These are phyloP conservation scores for Beauveria australis DNA, from an alignment of 2,329 filamentous ascomycete genomes.

Conservation along the genomic window DNA sequence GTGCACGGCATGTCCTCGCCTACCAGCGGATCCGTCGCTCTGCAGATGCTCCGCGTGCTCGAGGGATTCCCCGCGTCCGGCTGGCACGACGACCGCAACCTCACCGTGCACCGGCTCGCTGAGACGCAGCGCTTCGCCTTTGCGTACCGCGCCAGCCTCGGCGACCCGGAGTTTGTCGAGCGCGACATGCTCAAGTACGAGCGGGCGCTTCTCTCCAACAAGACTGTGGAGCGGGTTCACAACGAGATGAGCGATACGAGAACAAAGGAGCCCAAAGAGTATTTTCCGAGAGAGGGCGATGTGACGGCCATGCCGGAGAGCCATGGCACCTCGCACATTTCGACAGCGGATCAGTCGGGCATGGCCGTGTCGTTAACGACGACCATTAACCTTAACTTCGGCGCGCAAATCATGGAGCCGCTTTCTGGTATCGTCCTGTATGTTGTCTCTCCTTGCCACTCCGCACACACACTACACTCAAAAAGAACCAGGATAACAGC, in stretches of 20 bases:
- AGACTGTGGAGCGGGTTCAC: conserved; percentile 52
- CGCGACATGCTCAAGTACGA: conserved; percentile 52
- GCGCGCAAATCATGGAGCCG: conserved; percentile 68
- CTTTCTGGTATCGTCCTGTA: conserved; percentile 72
- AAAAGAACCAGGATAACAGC: conserved; percentile 14
- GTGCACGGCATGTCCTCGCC: conserved; percentile 66
- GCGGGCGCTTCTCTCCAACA: conserved; percentile 54
- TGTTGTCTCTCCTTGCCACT: conserved; percentile 17
- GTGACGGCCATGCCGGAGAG: conserved; percentile 56
- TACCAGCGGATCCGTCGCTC: conserved; percentile 66
- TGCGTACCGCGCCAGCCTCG: conserved; percentile 66
- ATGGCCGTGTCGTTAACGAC: conserved; percentile 76
- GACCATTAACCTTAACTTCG: conserved; percentile 82
- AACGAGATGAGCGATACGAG: conserved; percentile 60
- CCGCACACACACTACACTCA: conserved; percentile 14
- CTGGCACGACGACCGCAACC: conserved; percentile 39
- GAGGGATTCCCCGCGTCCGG: conserved; percentile 62
- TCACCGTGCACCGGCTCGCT: conserved; percentile 73
- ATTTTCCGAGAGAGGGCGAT: conserved; percentile 51
- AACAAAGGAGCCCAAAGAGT: conserved; percentile 65
- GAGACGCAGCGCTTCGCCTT: conserved; percentile 91
- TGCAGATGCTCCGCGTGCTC: conserved; percentile 74
- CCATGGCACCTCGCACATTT: conserved; percentile 66
- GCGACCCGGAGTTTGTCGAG: conserved; percentile 69
- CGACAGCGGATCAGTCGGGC: conserved; percentile 63